Percentiles rank a stretch among this genome's conserved stretches.
Evolutionary conservation across 225 moss, liverwort and hornwort species (phyloP).

Genomic region (Polytrichum formosum): DNA sequence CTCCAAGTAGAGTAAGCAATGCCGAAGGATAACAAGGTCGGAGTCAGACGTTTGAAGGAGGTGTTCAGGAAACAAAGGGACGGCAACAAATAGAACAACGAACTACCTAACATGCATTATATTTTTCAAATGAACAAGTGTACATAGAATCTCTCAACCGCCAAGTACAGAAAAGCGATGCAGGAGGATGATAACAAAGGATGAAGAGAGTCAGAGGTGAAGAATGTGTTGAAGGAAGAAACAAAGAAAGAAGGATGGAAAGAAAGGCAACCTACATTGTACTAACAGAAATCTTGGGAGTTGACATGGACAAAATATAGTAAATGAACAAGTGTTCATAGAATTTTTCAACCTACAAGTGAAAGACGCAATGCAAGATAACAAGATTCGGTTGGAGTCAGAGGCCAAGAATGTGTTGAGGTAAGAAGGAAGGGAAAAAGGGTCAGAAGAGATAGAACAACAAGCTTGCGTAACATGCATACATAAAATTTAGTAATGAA

Average conservation of each 20-base stretch:
- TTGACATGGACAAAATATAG: background rate
- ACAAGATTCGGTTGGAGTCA: background rate
- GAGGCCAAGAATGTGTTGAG: background rate
- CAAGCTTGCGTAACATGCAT: background rate
- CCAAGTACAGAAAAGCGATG: too few relatives aligned
- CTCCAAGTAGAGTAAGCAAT: too few relatives aligned
- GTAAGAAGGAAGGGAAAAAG: background rate
- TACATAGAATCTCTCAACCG: too few relatives aligned
- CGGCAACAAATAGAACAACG: too few relatives aligned
- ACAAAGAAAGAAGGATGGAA: background rate
- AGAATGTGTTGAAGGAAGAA: background rate
- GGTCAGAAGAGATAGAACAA: too few relatives aligned
- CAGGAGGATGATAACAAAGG: too few relatives aligned
- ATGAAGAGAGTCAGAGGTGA: background rate
- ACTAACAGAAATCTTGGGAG: constrained; percentile 40
- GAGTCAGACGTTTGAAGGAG: background rate
- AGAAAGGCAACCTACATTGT: constrained; percentile 29
- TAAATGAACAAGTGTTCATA: background rate
- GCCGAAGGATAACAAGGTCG: too few relatives aligned
- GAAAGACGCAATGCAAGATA: too few relatives aligned
- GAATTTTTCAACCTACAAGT: background rate
- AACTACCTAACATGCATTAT: background rate
- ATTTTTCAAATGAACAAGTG: too few relatives aligned
- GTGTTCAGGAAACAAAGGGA: background rate
- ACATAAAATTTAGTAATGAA: background rate